Base-by-base conservation (phyloP, 2,329 filamentous ascomycete species). In the Sclerotinia sclerotiorum region DNA sequence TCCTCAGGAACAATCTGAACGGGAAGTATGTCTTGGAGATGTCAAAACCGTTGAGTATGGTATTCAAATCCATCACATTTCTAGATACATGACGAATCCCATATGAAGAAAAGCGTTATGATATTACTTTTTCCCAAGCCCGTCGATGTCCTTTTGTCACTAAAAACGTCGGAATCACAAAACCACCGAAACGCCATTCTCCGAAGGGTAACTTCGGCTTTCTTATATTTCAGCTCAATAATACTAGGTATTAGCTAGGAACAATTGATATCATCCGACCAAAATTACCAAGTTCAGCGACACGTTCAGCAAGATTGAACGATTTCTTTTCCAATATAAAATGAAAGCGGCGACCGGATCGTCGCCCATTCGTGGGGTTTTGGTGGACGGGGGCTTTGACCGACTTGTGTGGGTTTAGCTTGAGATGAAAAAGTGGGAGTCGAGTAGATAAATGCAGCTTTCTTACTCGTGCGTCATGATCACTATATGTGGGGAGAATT, bases 301-400 rank as follows among this genome's bases (percentile, higher is more conserved):
- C 13, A 61, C 13, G 6, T 27, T 51, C 46, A 62, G 46, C 46
- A 32, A 62, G 29, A 51, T 55, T 42, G 19, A 64, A 55, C 39
- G 61, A 65, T 44, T 42, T 48, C 29, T 66, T 44, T 57, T 35
- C 21, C 52, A 39, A 67, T 61, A 61, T 61, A 24, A 42, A 52
- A 39, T 60, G 29, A 44, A 67, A 44, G 55, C 44, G 44, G 61
- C n/a, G 65, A 51, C 55, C 55, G 55, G 65, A 67, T 67, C 55
- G 55, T 61, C 65, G 55, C 65, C 65, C 27, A 67, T 67, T 67
- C 54, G 54, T 67, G 65, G 65, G 54, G 65, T 65, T 67, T 63
- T 51, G 60, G 52, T 60, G 65, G 65, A 67, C 11, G 58, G 64
- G 46, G 48, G 13, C 17, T 42, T 54, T 27, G 35, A 44, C 21